Evolutionary conservation across 2,329 filamentous ascomycete genomes (phyloP), one percentile per base, ranked within the genome.

Genomic region (Verticillium longisporum): DNA sequence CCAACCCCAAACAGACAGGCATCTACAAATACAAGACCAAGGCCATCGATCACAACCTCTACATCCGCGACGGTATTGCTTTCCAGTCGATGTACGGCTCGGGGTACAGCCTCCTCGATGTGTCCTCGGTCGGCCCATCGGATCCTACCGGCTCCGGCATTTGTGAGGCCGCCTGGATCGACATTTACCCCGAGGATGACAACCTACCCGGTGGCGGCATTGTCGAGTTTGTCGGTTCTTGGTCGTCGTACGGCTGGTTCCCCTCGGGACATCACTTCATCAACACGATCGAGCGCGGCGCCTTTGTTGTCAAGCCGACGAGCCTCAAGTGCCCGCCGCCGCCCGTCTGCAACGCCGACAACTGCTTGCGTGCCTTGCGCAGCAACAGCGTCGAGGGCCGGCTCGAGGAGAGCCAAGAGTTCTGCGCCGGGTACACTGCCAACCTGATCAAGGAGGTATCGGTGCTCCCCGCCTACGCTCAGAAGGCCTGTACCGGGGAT

Each of bases 21-120:
- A 65, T 64, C 55, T 81, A 78, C 69, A 74, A 79, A 69, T 63
- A 70, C 34, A 69, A 73, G 3, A 73, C 71, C 38, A 72, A 72
- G 57, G 72, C 74, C 21, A 79, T 80, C 60, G 78, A 81, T 61
- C 79, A 81, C 69, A 81, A 81, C 70, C 77, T 80, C 64, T 82
- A 82, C 58, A 71, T 81, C 62, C 59, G 74, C 36, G 68, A 80
- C 62, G 77, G 74, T 13, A 71, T 77, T 55, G 70, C 72, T 41
- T 82, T 80, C 71, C 80, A 83, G 66, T 74, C 77, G 37, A 80
- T 82, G 70, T 83, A 83, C 63, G 80, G 74, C 3, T 73, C 76
- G 10, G 80, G 80, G 13, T 73, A 83, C 10, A 73, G 75, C 1
- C 70, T 78, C 2, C 69, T 77, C n/a, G 75, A 78, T 32, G 68